A percentile compares a stretch with the other conserved stretches of the same genome.
phyloP scores from a whole-genome alignment of 768 basidiomycete genomes.

The Russula compacta region DNA sequence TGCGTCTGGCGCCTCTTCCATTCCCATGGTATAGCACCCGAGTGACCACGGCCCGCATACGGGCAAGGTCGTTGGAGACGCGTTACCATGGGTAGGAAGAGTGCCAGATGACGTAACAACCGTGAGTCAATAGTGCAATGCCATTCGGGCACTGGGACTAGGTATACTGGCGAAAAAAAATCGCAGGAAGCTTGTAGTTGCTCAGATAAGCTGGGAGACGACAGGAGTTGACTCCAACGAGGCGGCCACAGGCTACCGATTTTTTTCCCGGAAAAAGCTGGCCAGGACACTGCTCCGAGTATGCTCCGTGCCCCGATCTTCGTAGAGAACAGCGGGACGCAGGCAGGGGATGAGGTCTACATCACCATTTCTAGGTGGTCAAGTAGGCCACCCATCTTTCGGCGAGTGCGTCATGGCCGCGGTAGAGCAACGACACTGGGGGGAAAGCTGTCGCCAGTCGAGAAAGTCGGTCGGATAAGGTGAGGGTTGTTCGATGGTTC shows the following conservation, averaged over 20 bases:
- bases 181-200: neutral
- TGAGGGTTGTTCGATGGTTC: constrained; percentile 1
- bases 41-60: constrained; percentile 10
- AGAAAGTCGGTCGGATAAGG: constrained; percentile 9
- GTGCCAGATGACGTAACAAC: constrained; percentile 17
- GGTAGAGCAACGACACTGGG: neutral
- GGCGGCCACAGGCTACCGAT: neutral
- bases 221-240: neutral
- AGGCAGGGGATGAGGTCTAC: neutral
- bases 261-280: neutral
- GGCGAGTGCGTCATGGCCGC: neutral
- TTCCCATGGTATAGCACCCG: constrained; percentile 40
- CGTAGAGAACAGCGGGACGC: neutral
- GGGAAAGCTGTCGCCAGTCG: neutral
- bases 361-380: neutral
- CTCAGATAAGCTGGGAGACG: neutral
- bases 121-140: neutral
- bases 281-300: neutral
- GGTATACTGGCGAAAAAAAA: neutral
- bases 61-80: constrained; percentile 9
- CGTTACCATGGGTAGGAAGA: constrained; percentile 28
- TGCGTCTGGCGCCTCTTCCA: constrained; percentile 34
- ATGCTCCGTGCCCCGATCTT: neutral
- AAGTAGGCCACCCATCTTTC: neutral
- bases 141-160: neutral